Conservation (phyloP, 1,284 basidiomycete species). For the Sutorius eximius region DNA sequence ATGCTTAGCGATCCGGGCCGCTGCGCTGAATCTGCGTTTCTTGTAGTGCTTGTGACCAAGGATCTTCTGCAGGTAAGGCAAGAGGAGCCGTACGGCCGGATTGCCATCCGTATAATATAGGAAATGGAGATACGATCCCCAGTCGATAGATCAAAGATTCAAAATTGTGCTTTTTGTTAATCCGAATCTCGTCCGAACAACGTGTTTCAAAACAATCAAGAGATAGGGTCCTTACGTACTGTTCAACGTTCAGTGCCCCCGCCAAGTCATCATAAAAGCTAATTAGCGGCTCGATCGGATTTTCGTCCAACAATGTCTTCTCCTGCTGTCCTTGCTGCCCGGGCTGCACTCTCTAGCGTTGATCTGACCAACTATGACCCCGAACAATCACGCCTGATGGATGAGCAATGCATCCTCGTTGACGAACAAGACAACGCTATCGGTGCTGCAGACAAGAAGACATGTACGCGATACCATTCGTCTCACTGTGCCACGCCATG, state of each 20-base stretch:
- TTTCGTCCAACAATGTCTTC: conserved; percentile 44
- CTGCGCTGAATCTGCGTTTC: neutral
- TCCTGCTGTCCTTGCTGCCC: conserved; percentile 58
- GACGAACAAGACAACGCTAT: conserved; percentile 87
- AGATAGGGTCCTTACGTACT: no score
- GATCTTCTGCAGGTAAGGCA: conserved; percentile 57
- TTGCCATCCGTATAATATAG: conserved; percentile 39
- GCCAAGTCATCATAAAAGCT: conserved; percentile 7
- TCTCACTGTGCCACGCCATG: neutral
- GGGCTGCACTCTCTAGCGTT: conserved; percentile 62
- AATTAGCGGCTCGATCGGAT: neutral
- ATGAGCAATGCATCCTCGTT: conserved; percentile 95
- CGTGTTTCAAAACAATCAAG: neutral
- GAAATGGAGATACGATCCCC: neutral
- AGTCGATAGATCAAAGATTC: neutral
- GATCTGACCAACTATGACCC: conserved; percentile 78
- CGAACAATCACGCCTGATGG: conserved; percentile 89
- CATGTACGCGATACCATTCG: conserved; percentile 59
- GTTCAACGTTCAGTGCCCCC: neutral
- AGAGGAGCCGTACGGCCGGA: conserved; percentile 48
- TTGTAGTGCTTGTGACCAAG: conserved; percentile 65
- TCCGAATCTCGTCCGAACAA: conserved; percentile 6
- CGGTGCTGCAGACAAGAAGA: conserved; percentile 96
- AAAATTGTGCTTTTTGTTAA: neutral
- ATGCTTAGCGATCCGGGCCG: neutral